phyloP scores from a whole-genome alignment of 495 filamentous ascomycete species.

The Mycothermus thermophilus region DNA sequence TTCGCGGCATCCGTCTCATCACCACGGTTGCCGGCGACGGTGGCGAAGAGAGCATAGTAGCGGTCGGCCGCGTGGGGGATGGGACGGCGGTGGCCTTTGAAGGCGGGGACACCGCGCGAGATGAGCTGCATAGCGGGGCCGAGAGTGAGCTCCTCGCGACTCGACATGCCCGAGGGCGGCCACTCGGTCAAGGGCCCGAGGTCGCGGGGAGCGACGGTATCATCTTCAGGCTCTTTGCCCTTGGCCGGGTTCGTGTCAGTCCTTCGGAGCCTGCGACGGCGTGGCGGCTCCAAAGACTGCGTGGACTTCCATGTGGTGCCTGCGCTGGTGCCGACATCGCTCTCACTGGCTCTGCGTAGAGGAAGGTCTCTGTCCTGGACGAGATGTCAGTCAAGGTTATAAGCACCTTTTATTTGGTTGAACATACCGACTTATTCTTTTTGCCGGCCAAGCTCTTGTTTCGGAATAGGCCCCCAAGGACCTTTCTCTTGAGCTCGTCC shows the following conservation, averaged over 20 bases:
- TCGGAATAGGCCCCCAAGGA: neutral
- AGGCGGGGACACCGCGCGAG: constrained; percentile 30
- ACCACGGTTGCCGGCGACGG: constrained; percentile 30
- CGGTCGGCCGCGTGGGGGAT: constrained; percentile 35
- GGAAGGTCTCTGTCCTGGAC: no score
- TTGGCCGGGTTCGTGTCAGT: constrained; percentile 25
- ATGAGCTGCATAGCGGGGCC: constrained; percentile 35
- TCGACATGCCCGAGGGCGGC: constrained; percentile 33
- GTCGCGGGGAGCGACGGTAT: constrained; percentile 20
- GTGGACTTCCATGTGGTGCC: constrained; percentile 3
- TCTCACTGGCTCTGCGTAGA: neutral
- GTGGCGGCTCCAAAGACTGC: constrained; percentile 2
- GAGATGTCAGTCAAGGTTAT: no score
- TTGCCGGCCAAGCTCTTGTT: neutral
- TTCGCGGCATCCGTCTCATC: constrained; percentile 32
- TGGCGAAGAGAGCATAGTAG: constrained; percentile 37
- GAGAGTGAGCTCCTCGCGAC: constrained; percentile 28
- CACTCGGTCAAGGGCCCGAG: constrained; percentile 30
- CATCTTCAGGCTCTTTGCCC: constrained; percentile 29
- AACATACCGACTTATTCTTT: neutral
- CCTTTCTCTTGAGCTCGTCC: neutral
- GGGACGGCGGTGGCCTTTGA: constrained; percentile 31
- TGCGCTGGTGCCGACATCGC: neutral
- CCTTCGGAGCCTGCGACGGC: constrained; percentile 28
- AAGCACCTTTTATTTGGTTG: no score